A percentile compares a stretch with the other conserved stretches of the same genome.
Conservation (phyloP, 192 early-diverging fungal species). For the Spinellus fusiger region DNA sequence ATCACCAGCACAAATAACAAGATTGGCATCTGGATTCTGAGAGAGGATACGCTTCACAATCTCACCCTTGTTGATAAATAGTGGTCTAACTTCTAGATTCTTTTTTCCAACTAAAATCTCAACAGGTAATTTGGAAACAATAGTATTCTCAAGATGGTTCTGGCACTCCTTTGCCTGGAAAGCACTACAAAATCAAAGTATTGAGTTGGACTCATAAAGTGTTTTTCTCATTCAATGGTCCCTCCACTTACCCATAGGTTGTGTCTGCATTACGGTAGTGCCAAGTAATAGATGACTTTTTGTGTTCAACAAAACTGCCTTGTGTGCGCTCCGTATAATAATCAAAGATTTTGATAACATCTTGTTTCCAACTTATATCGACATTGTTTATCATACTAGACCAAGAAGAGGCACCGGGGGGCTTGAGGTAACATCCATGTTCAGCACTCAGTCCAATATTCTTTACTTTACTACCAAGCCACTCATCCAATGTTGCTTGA, state of each 20-base stretch:
- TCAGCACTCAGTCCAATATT: slow-evolving; percentile 77
- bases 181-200: slow-evolving; percentile 24
- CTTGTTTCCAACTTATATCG: slow-evolving; percentile 79
- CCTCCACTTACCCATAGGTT: slow-evolving; percentile 58
- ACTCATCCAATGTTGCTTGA: slow-evolving; percentile 75
- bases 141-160: slow-evolving; percentile 76
- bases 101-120: slow-evolving; percentile 89
- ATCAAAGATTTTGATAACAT: slow-evolving; percentile 76
- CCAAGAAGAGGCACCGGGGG: slow-evolving; percentile 53
- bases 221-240: too few species aligned
- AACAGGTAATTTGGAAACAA: slow-evolving; percentile 76
- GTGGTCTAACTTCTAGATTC: slow-evolving; percentile 80
- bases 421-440: slow-evolving; percentile 83
- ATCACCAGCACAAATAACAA: slow-evolving; percentile 82
- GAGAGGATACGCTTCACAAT: slow-evolving; percentile 71
- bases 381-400: slow-evolving; percentile 46
- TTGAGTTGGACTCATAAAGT: too few species aligned
- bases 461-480: slow-evolving; percentile 70
- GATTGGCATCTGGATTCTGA: slow-evolving; percentile 53
- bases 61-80: slow-evolving; percentile 84
- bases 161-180: slow-evolving; percentile 92
- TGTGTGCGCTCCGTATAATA: slow-evolving; percentile 85
- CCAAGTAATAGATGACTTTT: slow-evolving; percentile 84
- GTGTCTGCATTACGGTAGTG: slow-evolving; percentile 86
- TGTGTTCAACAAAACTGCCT: slow-evolving; percentile 79